Conservation (phyloP, 768 basidiomycete genomes). For the Psilocybe sp. region DNA sequence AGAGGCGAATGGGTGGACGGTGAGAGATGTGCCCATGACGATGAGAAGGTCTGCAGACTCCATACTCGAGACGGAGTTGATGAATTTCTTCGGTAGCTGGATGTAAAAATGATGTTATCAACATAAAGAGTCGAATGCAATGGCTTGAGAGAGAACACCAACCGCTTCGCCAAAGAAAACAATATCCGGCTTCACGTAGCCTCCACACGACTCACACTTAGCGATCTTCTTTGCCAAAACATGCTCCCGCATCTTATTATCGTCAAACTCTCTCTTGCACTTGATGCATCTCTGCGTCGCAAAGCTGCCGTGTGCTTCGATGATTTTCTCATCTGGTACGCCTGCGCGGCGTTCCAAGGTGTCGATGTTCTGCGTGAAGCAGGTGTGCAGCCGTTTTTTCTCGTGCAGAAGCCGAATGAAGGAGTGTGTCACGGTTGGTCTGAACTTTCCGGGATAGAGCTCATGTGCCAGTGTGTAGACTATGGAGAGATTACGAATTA, state of each 20-base stretch:
- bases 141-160: constrained; percentile 20
- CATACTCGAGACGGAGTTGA: constrained; percentile 50
- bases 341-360: constrained; percentile 87
- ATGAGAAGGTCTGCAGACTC: constrained; percentile 80
- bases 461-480: constrained; percentile 93
- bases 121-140: neutral
- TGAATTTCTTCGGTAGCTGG: constrained; percentile 75
- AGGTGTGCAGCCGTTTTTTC: constrained; percentile 65
- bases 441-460: constrained; percentile 86
- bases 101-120: neutral
- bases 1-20: constrained; percentile 84
- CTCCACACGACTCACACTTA: constrained; percentile 61
- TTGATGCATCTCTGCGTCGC: constrained; percentile 81
- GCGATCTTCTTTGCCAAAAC: constrained; percentile 66
- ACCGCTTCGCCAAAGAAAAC: constrained; percentile 89
- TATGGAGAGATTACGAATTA: constrained; percentile 18
- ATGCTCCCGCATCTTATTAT: constrained; percentile 62
- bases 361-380: constrained; percentile 92
- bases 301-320: constrained; percentile 97
- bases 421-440: constrained; percentile 87
- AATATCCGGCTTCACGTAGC: constrained; percentile 90
- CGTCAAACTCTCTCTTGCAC: constrained; percentile 60
- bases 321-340: constrained; percentile 66
- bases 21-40: constrained; percentile 88
- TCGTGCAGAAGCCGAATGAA: constrained; percentile 82